Base-by-base conservation (phyloP, 495 filamentous ascomycete species). In the Hapsidospora chrysogenum region DNA sequence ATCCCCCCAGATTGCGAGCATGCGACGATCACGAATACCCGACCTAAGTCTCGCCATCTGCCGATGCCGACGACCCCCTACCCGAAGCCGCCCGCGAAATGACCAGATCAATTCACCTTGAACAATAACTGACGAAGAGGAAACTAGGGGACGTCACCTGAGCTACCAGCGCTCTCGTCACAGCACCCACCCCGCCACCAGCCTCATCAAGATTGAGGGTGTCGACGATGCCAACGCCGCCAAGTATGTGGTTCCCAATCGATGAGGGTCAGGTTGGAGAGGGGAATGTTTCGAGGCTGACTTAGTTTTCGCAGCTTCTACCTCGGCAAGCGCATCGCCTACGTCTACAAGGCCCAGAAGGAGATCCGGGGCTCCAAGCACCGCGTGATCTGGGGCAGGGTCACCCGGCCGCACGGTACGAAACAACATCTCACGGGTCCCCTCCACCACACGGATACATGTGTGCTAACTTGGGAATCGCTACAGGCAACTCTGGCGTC, bases 331-430 rank as follows among this genome's bases (percentile, higher is more conserved):
- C 84, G 80, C 64, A 73, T 94, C 55, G 87, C 87, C 49, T 96
- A 84, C 60, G 85, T 97, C 60, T 96, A 96, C 70, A 80, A 85
- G 46, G 89, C 77, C 41, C 75, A 80, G 66, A 78, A 72, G 63
- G 85, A 92, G 68, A 68, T 86, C 48, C 82, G 84, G 49, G 89
- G 89, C 55, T 84, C 85, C 57, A 94, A 96, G 74, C 85, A 96
- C 61, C 70, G 86, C 54, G 86, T 95, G 43, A 96, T 96, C 66
- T 97, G 92, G 89, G 92, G 92, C 63, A 96, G 93, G 72, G 74
- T 96, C 52, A 93, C 85, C 52, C 72, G 83, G 51, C 75, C 84
- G 55, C 86, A 96, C 63, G 89, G 83, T 87, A 78, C 50, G 30
- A 33, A 29, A 14, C 6, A 29, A 11, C 22, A n/a, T 2, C 11